These are phyloP conservation scores for Fagopyrum tataricum DNA, from an alignment of 148 eudicot species.

Conservation along the genomic window DNA sequence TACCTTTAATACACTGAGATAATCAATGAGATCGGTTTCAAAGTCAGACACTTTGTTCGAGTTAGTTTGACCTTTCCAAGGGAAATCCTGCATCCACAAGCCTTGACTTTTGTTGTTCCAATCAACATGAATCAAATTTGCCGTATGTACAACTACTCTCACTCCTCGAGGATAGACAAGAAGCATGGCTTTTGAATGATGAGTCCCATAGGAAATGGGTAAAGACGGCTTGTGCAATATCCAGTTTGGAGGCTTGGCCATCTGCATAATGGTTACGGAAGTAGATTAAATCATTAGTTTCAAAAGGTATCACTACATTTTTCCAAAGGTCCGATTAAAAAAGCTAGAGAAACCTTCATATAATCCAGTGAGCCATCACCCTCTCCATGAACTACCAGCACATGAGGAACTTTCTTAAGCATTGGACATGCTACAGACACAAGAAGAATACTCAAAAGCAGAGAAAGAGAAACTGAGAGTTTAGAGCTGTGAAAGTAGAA, in stretches of 20 bases:
- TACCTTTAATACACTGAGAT: slow-evolving; percentile 81
- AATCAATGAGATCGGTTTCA: slow-evolving; percentile 77
- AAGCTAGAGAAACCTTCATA: slow-evolving; percentile 55
- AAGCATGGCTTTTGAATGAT: slow-evolving; percentile 96
- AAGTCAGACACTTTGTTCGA: slow-evolving; percentile 50
- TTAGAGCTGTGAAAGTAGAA: neutral
- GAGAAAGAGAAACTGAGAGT: neutral
- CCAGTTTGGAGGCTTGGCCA: slow-evolving; percentile 69
- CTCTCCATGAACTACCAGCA: slow-evolving; percentile 88
- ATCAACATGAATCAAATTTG: slow-evolving; percentile 87
- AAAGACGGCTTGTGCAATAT: slow-evolving; percentile 86
- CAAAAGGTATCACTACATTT: neutral
- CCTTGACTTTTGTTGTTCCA: slow-evolving; percentile 99
- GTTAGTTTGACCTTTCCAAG: slow-evolving; percentile 67
- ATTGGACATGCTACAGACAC: slow-evolving; percentile 61
- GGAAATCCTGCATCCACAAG: slow-evolving; percentile 99
- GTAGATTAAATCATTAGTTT: neutral
- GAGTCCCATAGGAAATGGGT: slow-evolving; percentile 94
- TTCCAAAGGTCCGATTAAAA: neutral
- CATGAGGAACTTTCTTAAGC: slow-evolving; percentile 77
- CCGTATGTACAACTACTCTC: slow-evolving; percentile 85
- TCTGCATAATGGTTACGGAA: slow-evolving; percentile 29
- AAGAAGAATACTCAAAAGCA: neutral
- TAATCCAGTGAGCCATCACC: slow-evolving; percentile 69
- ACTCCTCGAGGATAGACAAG: slow-evolving; percentile 91